Conservation (phyloP, 2,329 filamentous ascomycete species). For the Colletotrichum liaoningense region DNA sequence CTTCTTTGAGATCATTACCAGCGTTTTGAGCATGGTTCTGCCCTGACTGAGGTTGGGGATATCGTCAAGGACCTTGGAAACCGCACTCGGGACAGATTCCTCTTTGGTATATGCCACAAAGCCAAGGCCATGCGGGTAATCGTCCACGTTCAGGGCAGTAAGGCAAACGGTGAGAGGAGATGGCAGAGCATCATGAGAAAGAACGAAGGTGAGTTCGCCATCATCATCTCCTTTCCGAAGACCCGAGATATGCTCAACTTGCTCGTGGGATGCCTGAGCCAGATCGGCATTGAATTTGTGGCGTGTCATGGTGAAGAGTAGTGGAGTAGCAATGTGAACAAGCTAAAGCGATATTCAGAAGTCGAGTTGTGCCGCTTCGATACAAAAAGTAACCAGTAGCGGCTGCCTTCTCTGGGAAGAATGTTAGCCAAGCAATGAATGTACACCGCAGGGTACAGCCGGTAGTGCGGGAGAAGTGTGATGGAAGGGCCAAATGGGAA, state of each 20-base stretch:
- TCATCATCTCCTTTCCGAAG: conserved; percentile 75
- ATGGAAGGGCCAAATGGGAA: neutral
- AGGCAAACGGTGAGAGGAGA: conserved; percentile 43
- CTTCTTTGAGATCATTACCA: conserved; percentile 38
- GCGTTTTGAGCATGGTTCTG: conserved; percentile 55
- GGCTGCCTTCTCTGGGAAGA: neutral
- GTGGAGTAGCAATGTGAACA: neutral
- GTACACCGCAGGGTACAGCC: neutral
- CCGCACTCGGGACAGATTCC: conserved; percentile 43
- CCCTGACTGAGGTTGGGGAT: conserved; percentile 57
- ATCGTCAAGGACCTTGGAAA: conserved; percentile 52
- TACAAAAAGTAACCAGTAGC: neutral
- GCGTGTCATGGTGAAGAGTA: conserved; percentile 68
- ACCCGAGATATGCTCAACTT: conserved; percentile 61
- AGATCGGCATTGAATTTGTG: conserved; percentile 73
- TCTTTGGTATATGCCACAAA: conserved; percentile 58
- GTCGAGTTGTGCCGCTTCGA: neutral
- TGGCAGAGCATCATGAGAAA: conserved; percentile 42
- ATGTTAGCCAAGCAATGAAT: neutral
- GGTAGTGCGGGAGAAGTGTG: neutral
- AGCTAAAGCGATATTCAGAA: too few species aligned
- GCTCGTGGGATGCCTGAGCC: conserved; percentile 49
- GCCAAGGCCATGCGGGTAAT: conserved; percentile 50
- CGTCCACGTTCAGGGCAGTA: conserved; percentile 42
- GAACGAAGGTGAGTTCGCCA: conserved; percentile 76